phyloP scores from a whole-genome alignment of 228 moss, liverwort and hornwort species.

The Sphagnum magellanicum region DNA sequence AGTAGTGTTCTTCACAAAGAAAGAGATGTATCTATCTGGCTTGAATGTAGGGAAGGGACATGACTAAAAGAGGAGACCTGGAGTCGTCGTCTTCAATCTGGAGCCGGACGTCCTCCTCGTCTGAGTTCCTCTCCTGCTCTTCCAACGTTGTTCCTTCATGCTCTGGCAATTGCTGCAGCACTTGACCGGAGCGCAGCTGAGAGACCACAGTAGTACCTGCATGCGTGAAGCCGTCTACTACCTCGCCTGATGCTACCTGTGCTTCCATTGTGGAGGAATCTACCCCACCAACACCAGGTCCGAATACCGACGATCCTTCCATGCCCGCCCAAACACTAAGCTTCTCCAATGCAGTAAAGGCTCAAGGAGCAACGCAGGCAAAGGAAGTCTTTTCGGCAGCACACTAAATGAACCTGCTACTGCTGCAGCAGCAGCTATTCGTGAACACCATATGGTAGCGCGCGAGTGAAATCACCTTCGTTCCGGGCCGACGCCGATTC shows the following conservation, averaged over 20 bases:
- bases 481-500: conserved; percentile 57
- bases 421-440: too few species aligned
- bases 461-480: conserved; percentile 16
- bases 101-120: conserved; percentile 36
- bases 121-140: conserved; percentile 25
- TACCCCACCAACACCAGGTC: background rate
- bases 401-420: too few species aligned
- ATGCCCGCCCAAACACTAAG: background rate
- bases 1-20: too few species aligned
- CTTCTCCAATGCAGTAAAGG: background rate
- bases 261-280: background rate
- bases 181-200: conserved; percentile 16
- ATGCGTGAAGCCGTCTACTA: background rate
- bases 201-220: conserved; percentile 7
- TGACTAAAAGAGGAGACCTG: conserved; percentile 22
- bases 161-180: conserved; percentile 12
- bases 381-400: too few species aligned
- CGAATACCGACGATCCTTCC: background rate
- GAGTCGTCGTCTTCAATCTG: conserved; percentile 33
- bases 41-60: too few species aligned
- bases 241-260: background rate
- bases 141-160: conserved; percentile 20
- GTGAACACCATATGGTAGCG: too few species aligned
- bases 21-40: too few species aligned
- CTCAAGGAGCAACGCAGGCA: background rate